Evolutionary conservation across 495 filamentous ascomycete genomes (phyloP), one percentile per base, ranked within the genome.

Genomic region (Aspergillus sclerotioniger): DNA sequence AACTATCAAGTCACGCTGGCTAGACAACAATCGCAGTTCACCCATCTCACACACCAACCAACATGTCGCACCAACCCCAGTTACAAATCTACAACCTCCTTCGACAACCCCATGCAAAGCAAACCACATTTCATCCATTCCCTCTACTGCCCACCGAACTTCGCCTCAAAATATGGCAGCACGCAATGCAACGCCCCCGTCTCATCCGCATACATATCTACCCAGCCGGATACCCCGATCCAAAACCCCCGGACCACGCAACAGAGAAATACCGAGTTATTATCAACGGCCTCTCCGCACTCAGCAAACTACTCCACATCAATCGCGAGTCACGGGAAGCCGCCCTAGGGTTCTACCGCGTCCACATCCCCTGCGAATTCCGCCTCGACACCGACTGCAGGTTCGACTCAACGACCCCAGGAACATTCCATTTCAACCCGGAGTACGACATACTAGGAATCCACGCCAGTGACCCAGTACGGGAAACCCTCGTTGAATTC

Each of bases 291-390:
- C n/a, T 8, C 1, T 9, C 31, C 15, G 15, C 41, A 16, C 31
- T 52, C n/a, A 52, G 50, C 31, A 52, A 52, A 20, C 17, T 52
- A n/a, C 50, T 52, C 8, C 31, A 29, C 8, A 31, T 52, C 3
- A 52, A 37, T 15, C 32, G 17, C 31, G 50, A 52, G 21, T 33
- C 50, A 3, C 50, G 50, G 19, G 15, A 52, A 31, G 25, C 31
- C 10, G 50, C 50, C n/a, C 50, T 52, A 9, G 20, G 31, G 3
- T 52, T 52, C 31, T 52, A 52, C 50, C 50, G 50, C n/a, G 50
- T 37, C n/a, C 31, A 52, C 7, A 39, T 52, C 32, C 50, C 50
- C 31, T 52, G 50, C 8, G 35, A 52, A 6, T 16, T 52, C 41
- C 41, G 41, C 3, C 2, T 20, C 41, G n/a, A 45, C 41, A 20